Conservation (phyloP, 495 filamentous ascomycete genomes). For the Lichenothelia convexa region DNA sequence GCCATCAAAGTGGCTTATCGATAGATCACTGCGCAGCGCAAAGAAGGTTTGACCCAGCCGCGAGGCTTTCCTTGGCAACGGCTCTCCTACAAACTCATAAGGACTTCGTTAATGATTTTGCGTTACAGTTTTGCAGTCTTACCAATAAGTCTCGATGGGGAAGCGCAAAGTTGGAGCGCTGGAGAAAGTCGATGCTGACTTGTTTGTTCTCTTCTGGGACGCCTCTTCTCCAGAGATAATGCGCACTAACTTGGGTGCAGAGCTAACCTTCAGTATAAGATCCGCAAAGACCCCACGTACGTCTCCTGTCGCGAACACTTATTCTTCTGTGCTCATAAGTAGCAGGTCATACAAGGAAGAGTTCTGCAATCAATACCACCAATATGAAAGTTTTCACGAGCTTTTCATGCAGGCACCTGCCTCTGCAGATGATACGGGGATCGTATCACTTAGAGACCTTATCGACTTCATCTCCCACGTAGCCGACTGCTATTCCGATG, state of each 20-base stretch:
- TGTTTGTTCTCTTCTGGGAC: constrained; percentile 33
- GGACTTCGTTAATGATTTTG: too few relatives aligned
- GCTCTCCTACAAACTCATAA: too few relatives aligned
- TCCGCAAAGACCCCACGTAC: constrained; percentile 60
- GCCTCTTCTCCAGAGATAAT: too few relatives aligned
- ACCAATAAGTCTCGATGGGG: constrained; percentile 47
- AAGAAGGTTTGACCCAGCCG: too few relatives aligned
- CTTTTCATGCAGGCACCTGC: constrained; percentile 74
- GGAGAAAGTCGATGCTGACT: constrained; percentile 86
- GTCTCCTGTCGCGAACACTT: constrained; percentile 1
- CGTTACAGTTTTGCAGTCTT: too few relatives aligned
- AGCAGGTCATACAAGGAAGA: constrained; percentile 60
- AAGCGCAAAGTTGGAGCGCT: constrained; percentile 79
- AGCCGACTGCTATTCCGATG: constrained; percentile 75
- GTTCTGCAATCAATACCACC: constrained; percentile 72
- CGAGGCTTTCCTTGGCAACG: too few relatives aligned
- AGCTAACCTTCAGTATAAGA: constrained; percentile 75
- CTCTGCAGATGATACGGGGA: constrained; percentile 51
- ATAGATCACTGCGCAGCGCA: too few relatives aligned
- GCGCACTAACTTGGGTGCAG: constrained; percentile 24
- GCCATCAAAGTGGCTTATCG: too few relatives aligned
- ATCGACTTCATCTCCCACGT: constrained; percentile 85
- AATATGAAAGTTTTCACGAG: constrained; percentile 79
- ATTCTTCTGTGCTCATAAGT: constrained; percentile 12
- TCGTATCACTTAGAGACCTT: constrained; percentile 65